Evolutionary conservation across 2,329 filamentous ascomycete genomes (phyloP).

Genomic region (Pseudonectria buxi): DNA sequence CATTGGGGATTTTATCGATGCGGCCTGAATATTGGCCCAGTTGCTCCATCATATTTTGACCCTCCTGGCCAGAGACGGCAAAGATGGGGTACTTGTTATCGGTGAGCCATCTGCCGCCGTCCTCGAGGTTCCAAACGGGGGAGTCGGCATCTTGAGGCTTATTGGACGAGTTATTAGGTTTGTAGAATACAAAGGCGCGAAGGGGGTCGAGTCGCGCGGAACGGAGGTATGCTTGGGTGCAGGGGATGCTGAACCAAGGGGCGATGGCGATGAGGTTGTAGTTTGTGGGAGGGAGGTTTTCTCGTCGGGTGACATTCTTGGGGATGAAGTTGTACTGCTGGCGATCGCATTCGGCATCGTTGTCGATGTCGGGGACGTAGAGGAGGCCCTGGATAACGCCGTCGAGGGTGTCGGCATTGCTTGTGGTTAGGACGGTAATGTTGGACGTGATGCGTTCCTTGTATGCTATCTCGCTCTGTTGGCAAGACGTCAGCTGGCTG

Average conservation of each 20-base stretch:
- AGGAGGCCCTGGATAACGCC: conserved; percentile 69
- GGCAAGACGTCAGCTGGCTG: conserved; percentile 11
- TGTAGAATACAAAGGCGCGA: conserved; percentile 58
- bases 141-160: conserved; percentile 62
- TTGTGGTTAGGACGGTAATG: conserved; percentile 70
- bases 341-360: conserved; percentile 54
- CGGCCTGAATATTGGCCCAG: conserved; percentile 73
- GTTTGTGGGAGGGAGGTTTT: conserved; percentile 60
- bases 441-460: conserved; percentile 46
- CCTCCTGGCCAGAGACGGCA: conserved; percentile 64
- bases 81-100: conserved; percentile 75
- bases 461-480: conserved; percentile 42
- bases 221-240: conserved; percentile 65
- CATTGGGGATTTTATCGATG: conserved; percentile 54
- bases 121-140: conserved; percentile 62
- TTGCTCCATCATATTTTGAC: conserved; percentile 61
- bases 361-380: conserved; percentile 68
- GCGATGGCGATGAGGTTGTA: conserved; percentile 76
- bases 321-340: conserved; percentile 62
- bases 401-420: conserved; percentile 52
- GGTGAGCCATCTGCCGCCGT: conserved; percentile 63
- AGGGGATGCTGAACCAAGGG: conserved; percentile 73
- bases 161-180: conserved; percentile 46
- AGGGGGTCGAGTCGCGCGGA: conserved; percentile 52
- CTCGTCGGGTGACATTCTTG: conserved; percentile 63